phyloP scores from a whole-genome alignment of 208 protist species.

The Kentomonas sorsogonicus region DNA sequence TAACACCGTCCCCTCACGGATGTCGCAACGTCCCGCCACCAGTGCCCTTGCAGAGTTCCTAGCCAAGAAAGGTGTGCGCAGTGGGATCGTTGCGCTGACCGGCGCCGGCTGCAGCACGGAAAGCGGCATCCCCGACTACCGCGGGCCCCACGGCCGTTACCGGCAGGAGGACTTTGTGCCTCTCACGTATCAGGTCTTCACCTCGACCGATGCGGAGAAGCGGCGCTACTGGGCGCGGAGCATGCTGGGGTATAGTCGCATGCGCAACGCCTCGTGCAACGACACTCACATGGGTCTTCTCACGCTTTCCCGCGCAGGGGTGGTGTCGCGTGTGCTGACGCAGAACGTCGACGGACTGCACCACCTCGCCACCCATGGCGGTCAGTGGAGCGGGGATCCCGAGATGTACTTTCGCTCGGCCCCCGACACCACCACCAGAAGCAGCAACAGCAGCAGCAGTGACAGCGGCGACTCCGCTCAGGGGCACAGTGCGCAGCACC shows the following conservation, averaged over 20 bases:
- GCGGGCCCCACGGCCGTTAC: conserved; percentile 63
- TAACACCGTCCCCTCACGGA: too few relatives aligned
- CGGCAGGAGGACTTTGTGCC: conserved; percentile 58
- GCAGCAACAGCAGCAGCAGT: too few relatives aligned
- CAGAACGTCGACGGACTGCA: conserved; percentile 86
- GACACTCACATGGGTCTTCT: conserved; percentile 49
- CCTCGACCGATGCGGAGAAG: conserved; percentile 46
- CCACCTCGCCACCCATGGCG: conserved; percentile 59
- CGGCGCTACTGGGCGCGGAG: conserved; percentile 77
- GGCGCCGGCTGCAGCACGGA: conserved; percentile 84
- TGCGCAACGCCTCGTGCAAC: conserved; percentile 58
- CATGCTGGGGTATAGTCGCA: conserved; percentile 59
- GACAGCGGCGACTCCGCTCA: too few relatives aligned
- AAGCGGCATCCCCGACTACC: conserved; percentile 80
- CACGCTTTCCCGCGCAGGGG: conserved; percentile 21
- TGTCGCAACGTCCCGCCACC: neutral
- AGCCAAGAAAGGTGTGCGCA: conserved; percentile 1
- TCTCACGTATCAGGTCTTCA: conserved; percentile 62
- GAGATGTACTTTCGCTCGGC: conserved; percentile 20
- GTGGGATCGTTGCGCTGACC: conserved; percentile 43
- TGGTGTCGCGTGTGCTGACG: conserved; percentile 52
- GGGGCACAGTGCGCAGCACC: too few relatives aligned
- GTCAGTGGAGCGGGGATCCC: too few relatives aligned
- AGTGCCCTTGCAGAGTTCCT: conserved; percentile 28
- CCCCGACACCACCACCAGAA: conserved; percentile 41